Conservation (phyloP, 1,284 basidiomycete genomes). For the Cronartium quercuum region DNA sequence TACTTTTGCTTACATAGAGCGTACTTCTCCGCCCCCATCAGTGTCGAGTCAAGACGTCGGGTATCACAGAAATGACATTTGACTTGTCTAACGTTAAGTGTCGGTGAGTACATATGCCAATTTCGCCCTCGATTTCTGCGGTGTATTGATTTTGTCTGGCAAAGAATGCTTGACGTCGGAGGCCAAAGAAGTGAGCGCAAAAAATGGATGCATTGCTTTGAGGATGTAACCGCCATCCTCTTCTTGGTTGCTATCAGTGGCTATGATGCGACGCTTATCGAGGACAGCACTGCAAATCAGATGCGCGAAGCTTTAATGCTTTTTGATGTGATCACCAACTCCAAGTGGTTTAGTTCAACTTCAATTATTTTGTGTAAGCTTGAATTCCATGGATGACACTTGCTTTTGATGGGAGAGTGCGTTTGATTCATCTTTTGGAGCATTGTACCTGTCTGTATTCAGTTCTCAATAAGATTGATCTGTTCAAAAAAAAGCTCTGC, state of each 20-base stretch:
- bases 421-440: no score
- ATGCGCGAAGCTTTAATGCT: constrained; percentile 51
- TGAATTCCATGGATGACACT: constrained; percentile 39
- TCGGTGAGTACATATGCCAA: no score
- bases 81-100: constrained; percentile 82
- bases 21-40: no score
- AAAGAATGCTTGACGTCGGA: constrained; percentile 84
- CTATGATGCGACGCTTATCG: constrained; percentile 89
- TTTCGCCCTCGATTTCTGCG: no score
- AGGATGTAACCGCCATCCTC: constrained; percentile 89
- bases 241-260: constrained; percentile 89
- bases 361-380: constrained; percentile 46
- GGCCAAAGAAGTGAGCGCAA: constrained; percentile 89
- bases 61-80: constrained; percentile 93
- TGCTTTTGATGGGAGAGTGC: no score
- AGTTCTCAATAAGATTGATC: constrained; percentile 55
- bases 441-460: no score
- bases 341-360: constrained; percentile 45
- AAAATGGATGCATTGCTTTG: constrained; percentile 69
- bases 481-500: constrained; percentile 73
- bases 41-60: constrained; percentile 96
- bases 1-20: no score
- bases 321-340: constrained; percentile 43
- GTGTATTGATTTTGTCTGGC: no score
- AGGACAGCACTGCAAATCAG: constrained; percentile 55